These are phyloP conservation scores for Backusella liffmaniae DNA, from an alignment of 192 early-diverging fungal genomes.

Conservation along the genomic window DNA sequence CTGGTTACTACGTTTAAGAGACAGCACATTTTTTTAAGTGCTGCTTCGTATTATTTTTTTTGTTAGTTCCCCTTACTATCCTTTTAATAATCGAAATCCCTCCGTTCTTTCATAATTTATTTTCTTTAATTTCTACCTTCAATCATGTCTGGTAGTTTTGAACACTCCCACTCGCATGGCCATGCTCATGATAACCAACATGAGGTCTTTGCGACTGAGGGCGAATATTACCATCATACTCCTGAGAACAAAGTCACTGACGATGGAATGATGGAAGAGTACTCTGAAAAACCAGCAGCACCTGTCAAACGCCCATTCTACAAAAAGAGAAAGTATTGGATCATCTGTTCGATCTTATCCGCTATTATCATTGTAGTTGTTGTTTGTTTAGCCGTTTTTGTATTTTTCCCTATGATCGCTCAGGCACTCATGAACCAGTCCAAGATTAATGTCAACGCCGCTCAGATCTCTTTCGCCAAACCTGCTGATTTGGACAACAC, in stretches of 20 bases:
- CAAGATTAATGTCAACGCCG: slow-evolving; percentile 34
- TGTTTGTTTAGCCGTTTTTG: slow-evolving; percentile 50
- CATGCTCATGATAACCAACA: neutral
- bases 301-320: slow-evolving; percentile 44
- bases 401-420: slow-evolving; percentile 53
- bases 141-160: slow-evolving; percentile 2
- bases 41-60: neutral
- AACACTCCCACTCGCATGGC: neutral
- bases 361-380: slow-evolving; percentile 44
- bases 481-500: neutral
- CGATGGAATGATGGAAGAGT: slow-evolving; percentile 34
- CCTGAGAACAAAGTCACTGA: neutral
- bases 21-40: neutral
- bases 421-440: slow-evolving; percentile 49
- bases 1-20: neutral
- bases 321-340: slow-evolving; percentile 52
- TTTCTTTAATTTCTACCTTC: neutral
- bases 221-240: slow-evolving; percentile 9
- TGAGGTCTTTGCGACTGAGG: neutral
- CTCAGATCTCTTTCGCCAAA: slow-evolving; percentile 42
- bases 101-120: slow-evolving; percentile 3
- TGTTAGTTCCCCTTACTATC: slow-evolving; percentile 4
- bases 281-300: slow-evolving; percentile 39
- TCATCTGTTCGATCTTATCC: slow-evolving; percentile 49
- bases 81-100: slow-evolving; percentile 9